Evolutionary conservation across 208 protist species (phyloP).

Genomic region (Wallacemonas sp.): DNA sequence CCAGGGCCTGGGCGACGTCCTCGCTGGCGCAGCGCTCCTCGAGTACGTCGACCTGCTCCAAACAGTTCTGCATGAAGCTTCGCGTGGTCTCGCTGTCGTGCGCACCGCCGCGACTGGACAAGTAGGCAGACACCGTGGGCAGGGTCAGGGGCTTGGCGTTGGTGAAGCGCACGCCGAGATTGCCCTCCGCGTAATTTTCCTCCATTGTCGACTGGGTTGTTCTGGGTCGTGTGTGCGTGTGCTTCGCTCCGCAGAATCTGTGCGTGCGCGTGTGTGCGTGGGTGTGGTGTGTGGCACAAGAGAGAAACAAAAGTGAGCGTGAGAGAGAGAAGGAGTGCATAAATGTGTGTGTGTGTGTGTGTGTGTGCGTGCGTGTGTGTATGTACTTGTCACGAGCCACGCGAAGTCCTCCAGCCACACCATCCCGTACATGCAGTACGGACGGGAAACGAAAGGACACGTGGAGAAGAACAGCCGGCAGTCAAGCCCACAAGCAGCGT

Average conservation of each 20-base stretch:
- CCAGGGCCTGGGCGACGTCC: slow-evolving; percentile 7
- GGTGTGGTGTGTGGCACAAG: neutral
- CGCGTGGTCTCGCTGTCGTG: slow-evolving; percentile 28
- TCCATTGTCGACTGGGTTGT: slow-evolving; percentile 26
- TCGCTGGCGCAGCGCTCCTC: slow-evolving; percentile 57
- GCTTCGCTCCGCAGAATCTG: no score
- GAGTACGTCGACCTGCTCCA: slow-evolving; percentile 63
- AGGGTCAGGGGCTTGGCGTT: slow-evolving; percentile 73
- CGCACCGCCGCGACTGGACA: slow-evolving; percentile 33
- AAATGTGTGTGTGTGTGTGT: neutral
- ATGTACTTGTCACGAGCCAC: no score
- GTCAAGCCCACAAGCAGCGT: no score
- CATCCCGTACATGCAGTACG: no score
- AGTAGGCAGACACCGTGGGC: slow-evolving; percentile 58
- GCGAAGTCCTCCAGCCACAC: no score
- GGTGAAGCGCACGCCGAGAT: slow-evolving; percentile 73
- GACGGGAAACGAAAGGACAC: neutral
- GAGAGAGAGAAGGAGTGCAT: slow-evolving; percentile 18
- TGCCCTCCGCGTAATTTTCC: slow-evolving; percentile 80
- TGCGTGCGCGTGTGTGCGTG: neutral
- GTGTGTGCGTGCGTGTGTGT: no score
- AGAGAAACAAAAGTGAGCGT: slow-evolving; percentile 5
- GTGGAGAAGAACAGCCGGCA: slow-evolving; percentile 20
- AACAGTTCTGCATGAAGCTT: slow-evolving; percentile 40
- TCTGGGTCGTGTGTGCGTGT: slow-evolving; percentile 2